These are phyloP conservation scores for Beauveria medogensis DNA, from an alignment of 2,329 filamentous ascomycete species.

Conservation along the genomic window DNA sequence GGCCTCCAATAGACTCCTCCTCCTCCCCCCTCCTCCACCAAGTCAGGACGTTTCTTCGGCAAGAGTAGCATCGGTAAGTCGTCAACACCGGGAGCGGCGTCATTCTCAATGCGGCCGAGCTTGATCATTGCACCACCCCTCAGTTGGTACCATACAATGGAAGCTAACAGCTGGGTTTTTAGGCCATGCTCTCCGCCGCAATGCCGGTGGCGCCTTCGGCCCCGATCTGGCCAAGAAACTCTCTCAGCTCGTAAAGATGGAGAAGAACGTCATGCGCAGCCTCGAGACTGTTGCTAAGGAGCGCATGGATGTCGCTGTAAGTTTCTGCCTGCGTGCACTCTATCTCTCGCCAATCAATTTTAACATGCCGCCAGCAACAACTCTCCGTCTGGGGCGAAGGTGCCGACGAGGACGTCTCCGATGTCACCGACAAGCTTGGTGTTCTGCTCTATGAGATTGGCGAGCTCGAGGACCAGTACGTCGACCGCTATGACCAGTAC, in stretches of 20 bases:
- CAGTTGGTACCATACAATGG: background rate
- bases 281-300: conserved; percentile 92
- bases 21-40: conserved; percentile 84
- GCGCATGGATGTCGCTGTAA: conserved; percentile 95
- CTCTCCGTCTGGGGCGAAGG: conserved; percentile 94
- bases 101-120: background rate
- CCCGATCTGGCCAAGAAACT: conserved; percentile 96
- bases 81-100: background rate
- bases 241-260: conserved; percentile 97
- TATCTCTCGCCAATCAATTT: background rate
- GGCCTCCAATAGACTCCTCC: conserved; percentile 66
- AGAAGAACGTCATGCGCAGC: conserved; percentile 99
- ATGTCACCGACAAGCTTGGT: conserved; percentile 97
- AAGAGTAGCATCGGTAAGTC: conserved; percentile 77
- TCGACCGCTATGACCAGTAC: conserved; percentile 98
- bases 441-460: conserved; percentile 97
- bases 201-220: conserved; percentile 67
- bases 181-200: conserved; percentile 64
- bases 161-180: background rate
- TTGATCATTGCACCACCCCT: background rate
- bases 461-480: conserved; percentile 95
- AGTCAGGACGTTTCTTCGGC: conserved; percentile 83
- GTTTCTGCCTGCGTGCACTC: conserved; percentile 26
- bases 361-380: conserved; percentile 66
- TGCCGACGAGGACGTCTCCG: conserved; percentile 94